Evolutionary conservation across 768 basidiomycete species (phyloP).

Genomic region (Termitomyces heimii): DNA sequence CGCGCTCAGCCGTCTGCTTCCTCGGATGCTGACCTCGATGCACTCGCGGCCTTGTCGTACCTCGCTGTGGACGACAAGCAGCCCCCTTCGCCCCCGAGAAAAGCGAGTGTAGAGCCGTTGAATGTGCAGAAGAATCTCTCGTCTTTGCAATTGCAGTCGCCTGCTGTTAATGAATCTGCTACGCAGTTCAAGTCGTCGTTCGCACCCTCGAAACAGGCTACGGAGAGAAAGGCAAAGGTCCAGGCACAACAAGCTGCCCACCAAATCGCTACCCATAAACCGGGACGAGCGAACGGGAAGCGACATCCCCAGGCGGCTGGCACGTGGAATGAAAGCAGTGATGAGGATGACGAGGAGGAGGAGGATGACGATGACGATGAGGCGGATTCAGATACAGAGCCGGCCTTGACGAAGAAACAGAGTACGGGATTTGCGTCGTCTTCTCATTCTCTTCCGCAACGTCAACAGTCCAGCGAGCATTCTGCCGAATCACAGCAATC

Average conservation of each 20-base stretch:
- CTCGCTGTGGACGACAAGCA: constrained; percentile 44
- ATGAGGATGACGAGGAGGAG: constrained; percentile 81
- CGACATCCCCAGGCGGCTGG: constrained; percentile 54
- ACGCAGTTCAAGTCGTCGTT: constrained; percentile 78
- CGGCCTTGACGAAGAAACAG: constrained; percentile 22
- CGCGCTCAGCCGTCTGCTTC: constrained; percentile 13
- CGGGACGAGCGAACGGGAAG: constrained; percentile 62
- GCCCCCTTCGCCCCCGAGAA: constrained; percentile 23
- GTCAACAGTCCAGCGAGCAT: constrained; percentile 20
- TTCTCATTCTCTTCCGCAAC: constrained; percentile 22
- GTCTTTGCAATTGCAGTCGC: constrained; percentile 16
- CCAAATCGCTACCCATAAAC: constrained; percentile 70
- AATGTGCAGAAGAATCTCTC: constrained; percentile 25
- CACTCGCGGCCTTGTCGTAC: constrained; percentile 74
- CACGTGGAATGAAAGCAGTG: constrained; percentile 68
- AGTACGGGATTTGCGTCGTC: constrained; percentile 17
- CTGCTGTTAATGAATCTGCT: constrained; percentile 13
- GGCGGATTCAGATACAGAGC: constrained; percentile 55
- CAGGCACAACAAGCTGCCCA: constrained; percentile 82
- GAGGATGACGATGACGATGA: constrained; percentile 60
- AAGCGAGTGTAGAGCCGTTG: constrained; percentile 27
- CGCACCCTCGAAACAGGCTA: constrained; percentile 77
- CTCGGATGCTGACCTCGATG: constrained; percentile 56
- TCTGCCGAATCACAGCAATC: constrained; percentile 18
- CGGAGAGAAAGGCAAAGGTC: constrained; percentile 77